phyloP scores from a whole-genome alignment of 805 yeast genomes.

The Nakazawaea ernobii region DNA sequence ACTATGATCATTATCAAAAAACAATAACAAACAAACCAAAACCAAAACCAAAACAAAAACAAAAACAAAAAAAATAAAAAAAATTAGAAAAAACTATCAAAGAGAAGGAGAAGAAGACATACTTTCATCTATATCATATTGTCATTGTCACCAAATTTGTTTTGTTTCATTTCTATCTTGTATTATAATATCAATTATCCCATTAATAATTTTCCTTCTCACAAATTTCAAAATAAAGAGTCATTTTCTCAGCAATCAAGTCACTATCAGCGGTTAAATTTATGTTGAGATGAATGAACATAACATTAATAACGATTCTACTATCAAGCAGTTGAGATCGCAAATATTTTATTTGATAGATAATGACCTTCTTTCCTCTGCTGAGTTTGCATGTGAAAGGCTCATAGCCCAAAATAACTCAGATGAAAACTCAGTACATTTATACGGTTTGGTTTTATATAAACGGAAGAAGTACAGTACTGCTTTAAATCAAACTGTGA shows the following conservation, averaged over 20 bases:
- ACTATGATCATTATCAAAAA: too few relatives aligned
- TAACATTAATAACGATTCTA: not conserved
- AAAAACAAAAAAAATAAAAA: too few relatives aligned
- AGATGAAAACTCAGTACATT: conserved; percentile 55
- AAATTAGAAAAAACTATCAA: not conserved
- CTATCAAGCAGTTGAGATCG: conserved; percentile 38
- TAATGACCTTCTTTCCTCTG: conserved; percentile 61
- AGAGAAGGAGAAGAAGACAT: not conserved
- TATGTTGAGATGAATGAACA: not conserved
- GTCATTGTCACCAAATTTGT: not conserved
- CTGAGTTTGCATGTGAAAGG: conserved; percentile 84
- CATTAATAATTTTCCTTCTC: not conserved
- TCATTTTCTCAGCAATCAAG: not conserved
- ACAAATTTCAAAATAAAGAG: too few relatives aligned
- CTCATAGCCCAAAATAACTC: conserved; percentile 56
- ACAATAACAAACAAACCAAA: too few relatives aligned
- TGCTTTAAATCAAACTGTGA: conserved; percentile 46
- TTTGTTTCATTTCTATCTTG: not conserved
- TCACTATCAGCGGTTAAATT: too few relatives aligned
- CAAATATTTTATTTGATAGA: conserved; percentile 67
- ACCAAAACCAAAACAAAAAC: not conserved
- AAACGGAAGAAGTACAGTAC: conserved; percentile 55
- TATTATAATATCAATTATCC: not conserved
- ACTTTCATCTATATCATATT: not conserved
- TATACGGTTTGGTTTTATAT: conserved; percentile 63